Percentiles rank a stretch among this genome's conserved stretches.
These are phyloP conservation scores for Bothriochloa decipiens DNA, from an alignment of 176 grass and related monocot genomes.

Conservation along the genomic window DNA sequence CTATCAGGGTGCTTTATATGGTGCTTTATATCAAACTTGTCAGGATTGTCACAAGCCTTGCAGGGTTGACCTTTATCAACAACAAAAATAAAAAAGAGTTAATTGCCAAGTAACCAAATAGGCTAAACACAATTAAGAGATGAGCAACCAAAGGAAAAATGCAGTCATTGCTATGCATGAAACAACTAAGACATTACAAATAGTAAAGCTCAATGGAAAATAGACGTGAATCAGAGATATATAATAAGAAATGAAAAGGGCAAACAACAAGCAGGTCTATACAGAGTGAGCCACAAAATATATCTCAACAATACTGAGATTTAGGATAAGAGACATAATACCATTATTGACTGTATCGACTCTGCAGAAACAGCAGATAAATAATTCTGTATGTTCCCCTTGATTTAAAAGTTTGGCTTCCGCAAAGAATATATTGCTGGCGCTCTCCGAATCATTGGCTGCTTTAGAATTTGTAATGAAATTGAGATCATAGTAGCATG, in stretches of 20 bases:
- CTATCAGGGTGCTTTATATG: background rate
- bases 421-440: constrained; percentile 20
- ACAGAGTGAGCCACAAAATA: background rate
- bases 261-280: background rate
- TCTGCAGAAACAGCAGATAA: constrained; percentile 20
- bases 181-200: background rate
- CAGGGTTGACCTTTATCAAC: constrained; percentile 33
- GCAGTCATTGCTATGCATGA: background rate
- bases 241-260: background rate
- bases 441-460: background rate
- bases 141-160: background rate
- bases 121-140: background rate
- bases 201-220: background rate
- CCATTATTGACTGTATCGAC: constrained; percentile 2
- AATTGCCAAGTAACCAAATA: constrained; percentile 1
- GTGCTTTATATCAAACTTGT: constrained; percentile 7
- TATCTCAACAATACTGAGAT: constrained; percentile 4
- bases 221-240: background rate
- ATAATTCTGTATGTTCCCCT: background rate
- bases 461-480: constrained; percentile 38
- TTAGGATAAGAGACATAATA: background rate
- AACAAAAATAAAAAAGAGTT: constrained; percentile 2
- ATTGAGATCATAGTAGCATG: constrained; percentile 32
- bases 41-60: background rate
- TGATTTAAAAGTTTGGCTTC: background rate